These are phyloP conservation scores for Exobasidium cylindrosporum DNA, from an alignment of 1,284 basidiomycete genomes.

Conservation along the genomic window DNA sequence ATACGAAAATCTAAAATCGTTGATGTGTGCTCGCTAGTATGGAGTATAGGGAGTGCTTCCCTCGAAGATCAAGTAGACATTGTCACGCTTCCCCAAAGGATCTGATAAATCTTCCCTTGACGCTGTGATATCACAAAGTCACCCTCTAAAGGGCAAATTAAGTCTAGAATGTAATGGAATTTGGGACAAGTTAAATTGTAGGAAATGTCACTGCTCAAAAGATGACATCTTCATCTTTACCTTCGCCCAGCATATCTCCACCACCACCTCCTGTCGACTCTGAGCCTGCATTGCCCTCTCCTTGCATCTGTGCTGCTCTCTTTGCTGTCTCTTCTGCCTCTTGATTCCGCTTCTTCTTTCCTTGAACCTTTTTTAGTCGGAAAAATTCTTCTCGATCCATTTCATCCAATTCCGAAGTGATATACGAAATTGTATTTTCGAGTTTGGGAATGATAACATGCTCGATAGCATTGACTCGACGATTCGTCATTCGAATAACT, in stretches of 20 bases:
- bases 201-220: slow-evolving; percentile 27
- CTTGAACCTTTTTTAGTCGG: slow-evolving; percentile 50
- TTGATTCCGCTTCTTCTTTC: slow-evolving; percentile 36
- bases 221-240: slow-evolving; percentile 54
- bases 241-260: slow-evolving; percentile 44
- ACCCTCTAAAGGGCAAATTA: too few relatives aligned
- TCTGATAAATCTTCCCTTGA: too few relatives aligned
- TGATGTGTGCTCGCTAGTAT: too few relatives aligned
- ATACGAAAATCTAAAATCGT: too few relatives aligned
- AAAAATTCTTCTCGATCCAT: slow-evolving; percentile 55
- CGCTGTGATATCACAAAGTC: too few relatives aligned
- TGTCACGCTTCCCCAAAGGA: too few relatives aligned
- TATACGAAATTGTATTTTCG: slow-evolving; percentile 86
- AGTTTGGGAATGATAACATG: slow-evolving; percentile 93
- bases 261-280: slow-evolving; percentile 12
- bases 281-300: slow-evolving; percentile 15
- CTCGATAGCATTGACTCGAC: slow-evolving; percentile 97
- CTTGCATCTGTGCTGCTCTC: slow-evolving; percentile 12
- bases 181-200: too few relatives aligned
- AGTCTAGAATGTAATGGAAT: too few relatives aligned
- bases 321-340: slow-evolving; percentile 15
- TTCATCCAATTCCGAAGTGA: slow-evolving; percentile 52
- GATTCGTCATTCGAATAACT: slow-evolving; percentile 96
- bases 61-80: too few relatives aligned
- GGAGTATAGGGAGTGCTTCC: too few relatives aligned